phyloP scores from a whole-genome alignment of 257 asterid genomes.

The Lycium barbarum region DNA sequence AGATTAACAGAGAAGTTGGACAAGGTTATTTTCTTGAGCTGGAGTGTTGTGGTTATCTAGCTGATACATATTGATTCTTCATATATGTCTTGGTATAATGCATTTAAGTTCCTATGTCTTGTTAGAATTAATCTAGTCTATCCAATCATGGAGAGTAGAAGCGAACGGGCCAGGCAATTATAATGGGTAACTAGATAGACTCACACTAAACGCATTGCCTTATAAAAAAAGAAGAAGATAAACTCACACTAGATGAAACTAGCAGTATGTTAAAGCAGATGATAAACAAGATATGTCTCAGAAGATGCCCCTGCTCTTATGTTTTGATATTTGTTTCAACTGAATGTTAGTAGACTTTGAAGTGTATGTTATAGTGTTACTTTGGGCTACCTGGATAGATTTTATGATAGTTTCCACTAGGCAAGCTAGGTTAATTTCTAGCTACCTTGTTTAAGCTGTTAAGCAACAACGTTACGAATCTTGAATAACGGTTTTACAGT shows the following conservation, averaged over 20 bases:
- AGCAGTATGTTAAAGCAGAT: not conserved
- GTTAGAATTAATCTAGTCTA: not conserved
- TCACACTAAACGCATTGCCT: too few species aligned
- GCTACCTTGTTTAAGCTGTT: slow-evolving; percentile 1
- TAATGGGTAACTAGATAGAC: not conserved
- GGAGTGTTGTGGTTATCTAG: not conserved
- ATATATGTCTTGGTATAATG: not conserved
- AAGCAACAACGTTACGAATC: not conserved
- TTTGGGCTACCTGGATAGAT: not conserved
- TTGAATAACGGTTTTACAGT: not conserved
- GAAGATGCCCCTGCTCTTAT: slow-evolving; percentile 17
- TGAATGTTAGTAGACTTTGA: slow-evolving; percentile 8
- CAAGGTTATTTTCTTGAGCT: not conserved
- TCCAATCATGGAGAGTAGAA: not conserved
- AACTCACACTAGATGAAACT: not conserved
- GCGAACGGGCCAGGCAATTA: not conserved
- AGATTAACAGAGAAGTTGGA: not conserved
- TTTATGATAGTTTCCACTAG: slow-evolving; percentile 4
- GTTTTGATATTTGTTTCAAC: not conserved
- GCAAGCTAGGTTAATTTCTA: not conserved
- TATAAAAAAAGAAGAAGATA: too few species aligned
- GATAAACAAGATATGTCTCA: slow-evolving; percentile 1
- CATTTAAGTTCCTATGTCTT: not conserved
- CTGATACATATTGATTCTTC: not conserved
- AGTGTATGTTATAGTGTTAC: not conserved